A percentile compares a stretch with the other conserved stretches of the same genome.
phyloP scores from a whole-genome alignment of 176 grass and related monocot genomes.

The Rhynchospora breviuscula region DNA sequence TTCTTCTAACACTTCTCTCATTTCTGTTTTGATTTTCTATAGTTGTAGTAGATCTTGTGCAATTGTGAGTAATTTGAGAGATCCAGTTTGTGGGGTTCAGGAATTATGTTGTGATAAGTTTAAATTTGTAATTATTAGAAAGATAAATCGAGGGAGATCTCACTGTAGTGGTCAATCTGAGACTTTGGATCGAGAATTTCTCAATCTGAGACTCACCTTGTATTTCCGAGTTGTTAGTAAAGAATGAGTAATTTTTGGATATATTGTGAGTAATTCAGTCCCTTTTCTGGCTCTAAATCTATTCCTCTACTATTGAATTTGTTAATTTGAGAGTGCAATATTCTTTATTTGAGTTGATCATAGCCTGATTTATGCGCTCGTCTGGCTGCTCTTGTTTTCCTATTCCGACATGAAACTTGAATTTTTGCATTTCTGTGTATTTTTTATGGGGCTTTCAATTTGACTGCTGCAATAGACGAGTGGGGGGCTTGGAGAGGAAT shows the following conservation, averaged over 20 bases:
- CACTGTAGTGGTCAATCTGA: not conserved
- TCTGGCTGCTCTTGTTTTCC: not conserved
- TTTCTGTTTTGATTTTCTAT: not conserved
- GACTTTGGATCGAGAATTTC: not conserved
- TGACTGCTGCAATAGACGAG: not conserved
- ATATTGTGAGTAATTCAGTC: not conserved
- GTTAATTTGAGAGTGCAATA: not conserved
- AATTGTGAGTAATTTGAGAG: not conserved
- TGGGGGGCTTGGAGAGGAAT: too few species aligned
- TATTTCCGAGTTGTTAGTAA: not conserved
- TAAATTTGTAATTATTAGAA: not conserved
- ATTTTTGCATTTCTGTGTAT: not conserved
- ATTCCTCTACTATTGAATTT: not conserved
- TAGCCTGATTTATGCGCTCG: not conserved
- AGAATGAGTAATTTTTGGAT: not conserved
- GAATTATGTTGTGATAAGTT: not conserved
- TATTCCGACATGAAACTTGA: not conserved
- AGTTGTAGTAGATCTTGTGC: slow-evolving; percentile 2
- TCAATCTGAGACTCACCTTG: not conserved
- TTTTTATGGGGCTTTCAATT: not conserved
- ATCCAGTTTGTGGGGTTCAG: not conserved
- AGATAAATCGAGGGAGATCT: not conserved
- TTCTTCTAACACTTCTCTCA: not conserved
- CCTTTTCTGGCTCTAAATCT: not conserved
- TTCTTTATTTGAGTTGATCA: not conserved